Evolutionary conservation across 2,329 filamentous ascomycete species (phyloP), one percentile per base, ranked within the genome.

Genomic region (Fusarium annulatum): DNA sequence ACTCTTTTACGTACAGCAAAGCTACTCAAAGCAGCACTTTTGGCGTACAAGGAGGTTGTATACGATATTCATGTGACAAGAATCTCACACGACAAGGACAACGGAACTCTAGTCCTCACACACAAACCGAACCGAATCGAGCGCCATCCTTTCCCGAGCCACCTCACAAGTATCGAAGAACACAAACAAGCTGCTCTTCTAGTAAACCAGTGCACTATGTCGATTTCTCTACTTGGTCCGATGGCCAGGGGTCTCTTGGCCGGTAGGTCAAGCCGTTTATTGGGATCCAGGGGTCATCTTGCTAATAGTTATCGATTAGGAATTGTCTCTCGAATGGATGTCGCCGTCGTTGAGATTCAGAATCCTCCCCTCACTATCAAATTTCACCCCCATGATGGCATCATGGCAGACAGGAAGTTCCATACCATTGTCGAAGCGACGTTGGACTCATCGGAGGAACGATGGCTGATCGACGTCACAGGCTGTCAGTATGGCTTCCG

Each of bases 401-500:
- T 51, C 23, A 34, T 42, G 16, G 7, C 38, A 19, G 21, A 45
- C 6, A 15, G 16, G 9, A 41, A 26, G 16, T 28, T 30, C 34
- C 72, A 51, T 58, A 56, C 26, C n/a, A 48, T 70, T 14, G 30
- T 67, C 18, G 33, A 52, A 26, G 72, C 60, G 23, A 42, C 45
- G 11, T 36, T 48, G 21, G 45, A 26, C 4, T 38, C 42, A 9
- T 34, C 59, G 6, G 42, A 19, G 21, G 72, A 74, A 49, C 36
- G 28, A n/a, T 72, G 72, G 69, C 23, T 67, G n/a, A 52, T 74
- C 56, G 69, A 74, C 45, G 45, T 59, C 9, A 61, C 64, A 9
- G 64, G 61, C 52, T 59, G 65, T 38, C 72, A 75, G 49, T 75
- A 69, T 49, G 69, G 72, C 33, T 71, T 71, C 26, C 45, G n/a